Evolutionary conservation across 2,329 filamentous ascomycete species (phyloP).

Genomic region (Moelleriella libera): DNA sequence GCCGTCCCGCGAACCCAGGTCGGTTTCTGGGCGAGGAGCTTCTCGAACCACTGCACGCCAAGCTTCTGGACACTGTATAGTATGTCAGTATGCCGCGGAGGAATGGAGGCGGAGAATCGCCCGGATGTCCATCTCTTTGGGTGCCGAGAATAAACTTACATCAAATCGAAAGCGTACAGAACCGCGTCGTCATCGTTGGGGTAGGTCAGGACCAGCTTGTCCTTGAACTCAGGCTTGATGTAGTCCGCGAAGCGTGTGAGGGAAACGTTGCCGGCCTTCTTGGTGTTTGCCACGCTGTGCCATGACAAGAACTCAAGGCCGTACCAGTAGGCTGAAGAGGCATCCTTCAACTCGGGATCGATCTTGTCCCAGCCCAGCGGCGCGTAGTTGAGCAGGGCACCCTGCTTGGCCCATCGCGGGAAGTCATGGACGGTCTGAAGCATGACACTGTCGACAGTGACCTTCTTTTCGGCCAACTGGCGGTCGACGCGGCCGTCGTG

Average conservation of each 20-base stretch:
- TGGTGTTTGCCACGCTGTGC: conserved; percentile 20
- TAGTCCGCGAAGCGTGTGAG: conserved; percentile 26
- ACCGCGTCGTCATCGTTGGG: conserved; percentile 45
- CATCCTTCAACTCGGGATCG: conserved; percentile 24
- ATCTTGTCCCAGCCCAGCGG: conserved; percentile 30
- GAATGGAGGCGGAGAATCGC: not conserved
- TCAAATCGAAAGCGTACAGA: conserved; percentile 32
- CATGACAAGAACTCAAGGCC: conserved; percentile 24
- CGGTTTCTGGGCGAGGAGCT: conserved; percentile 31
- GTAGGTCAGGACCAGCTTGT: conserved; percentile 38
- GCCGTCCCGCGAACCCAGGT: conserved; percentile 36
- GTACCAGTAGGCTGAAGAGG: conserved; percentile 24
- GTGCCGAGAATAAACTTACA: conserved; percentile 19
- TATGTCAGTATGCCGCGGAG: not conserved
- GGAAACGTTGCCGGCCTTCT: conserved; percentile 17
- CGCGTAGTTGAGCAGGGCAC: conserved; percentile 32
- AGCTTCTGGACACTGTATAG: conserved; percentile 18
- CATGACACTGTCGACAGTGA: conserved; percentile 29
- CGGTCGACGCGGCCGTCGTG: conserved; percentile 31
- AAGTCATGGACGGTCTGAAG: conserved; percentile 38
- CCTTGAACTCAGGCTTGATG: conserved; percentile 33
- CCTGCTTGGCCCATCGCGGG: conserved; percentile 33
- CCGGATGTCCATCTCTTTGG: not conserved
- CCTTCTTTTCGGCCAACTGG: conserved; percentile 22
- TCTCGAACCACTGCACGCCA: conserved; percentile 31